A percentile compares a stretch with the other conserved stretches of the same genome.
Conservation (phyloP, 2,329 filamentous ascomycete genomes). For the Aspergillus aculeatus region DNA sequence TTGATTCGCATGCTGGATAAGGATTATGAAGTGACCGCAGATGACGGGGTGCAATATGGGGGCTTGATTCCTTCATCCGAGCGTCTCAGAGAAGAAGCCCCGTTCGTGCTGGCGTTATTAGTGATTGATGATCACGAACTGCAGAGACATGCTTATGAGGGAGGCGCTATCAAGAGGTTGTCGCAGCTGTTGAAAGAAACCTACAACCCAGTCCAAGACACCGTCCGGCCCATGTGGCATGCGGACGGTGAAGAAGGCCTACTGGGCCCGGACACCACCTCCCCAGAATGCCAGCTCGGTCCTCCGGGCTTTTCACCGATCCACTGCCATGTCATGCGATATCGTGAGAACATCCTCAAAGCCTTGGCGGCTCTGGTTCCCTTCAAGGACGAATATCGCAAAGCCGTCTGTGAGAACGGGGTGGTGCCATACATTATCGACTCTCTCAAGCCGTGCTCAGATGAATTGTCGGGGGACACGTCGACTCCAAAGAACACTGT, state of each 20-base stretch:
- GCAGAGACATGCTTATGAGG: conserved; percentile 78
- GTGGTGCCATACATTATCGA: conserved; percentile 79
- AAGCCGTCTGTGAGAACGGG: conserved; percentile 78
- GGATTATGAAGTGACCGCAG: conserved; percentile 40
- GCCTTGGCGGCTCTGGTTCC: conserved; percentile 79
- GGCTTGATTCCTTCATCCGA: conserved; percentile 46
- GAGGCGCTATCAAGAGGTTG: conserved; percentile 60
- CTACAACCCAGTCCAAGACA: conserved; percentile 58
- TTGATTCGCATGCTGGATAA: conserved; percentile 66
- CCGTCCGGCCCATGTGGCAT: conserved; percentile 56
- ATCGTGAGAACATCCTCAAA: conserved; percentile 73
- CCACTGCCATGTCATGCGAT: conserved; percentile 67
- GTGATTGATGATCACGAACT: conserved; percentile 75
- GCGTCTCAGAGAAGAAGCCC: conserved; percentile 66
- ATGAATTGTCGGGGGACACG: conserved; percentile 27
- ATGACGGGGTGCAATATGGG: conserved; percentile 40
- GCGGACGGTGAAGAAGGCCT: conserved; percentile 32
- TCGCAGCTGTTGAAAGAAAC: conserved; percentile 65
- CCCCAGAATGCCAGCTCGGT: conserved; percentile 54
- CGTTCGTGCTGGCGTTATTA: conserved; percentile 72
- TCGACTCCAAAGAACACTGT: conserved; percentile 36
- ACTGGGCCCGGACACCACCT: conserved; percentile 21
- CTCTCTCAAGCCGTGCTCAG: conserved; percentile 64
- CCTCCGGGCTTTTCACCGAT: conserved; percentile 60
- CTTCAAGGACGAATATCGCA: conserved; percentile 80